These are phyloP conservation scores for Erodium chrysanthum DNA, from an alignment of 441 rosid genomes.

Conservation along the genomic window DNA sequence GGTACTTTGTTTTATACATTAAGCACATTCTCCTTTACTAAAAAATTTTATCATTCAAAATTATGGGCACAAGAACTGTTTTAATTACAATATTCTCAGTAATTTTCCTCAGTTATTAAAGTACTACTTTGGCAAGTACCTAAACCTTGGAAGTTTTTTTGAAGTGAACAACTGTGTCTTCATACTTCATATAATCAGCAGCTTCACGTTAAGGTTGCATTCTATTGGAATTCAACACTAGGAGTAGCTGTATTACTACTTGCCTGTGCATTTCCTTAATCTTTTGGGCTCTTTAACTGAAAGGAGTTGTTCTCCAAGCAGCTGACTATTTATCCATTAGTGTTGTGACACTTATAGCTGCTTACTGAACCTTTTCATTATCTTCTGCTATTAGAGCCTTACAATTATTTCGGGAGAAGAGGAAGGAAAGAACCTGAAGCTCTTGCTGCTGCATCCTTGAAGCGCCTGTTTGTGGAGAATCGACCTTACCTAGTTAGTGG, in stretches of 20 bases:
- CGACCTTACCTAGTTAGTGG: constrained; percentile 86
- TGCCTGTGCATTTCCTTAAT: too few relatives aligned
- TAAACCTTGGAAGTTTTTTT: not conserved
- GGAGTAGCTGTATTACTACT: too few relatives aligned
- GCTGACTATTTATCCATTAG: not conserved
- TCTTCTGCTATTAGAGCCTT: constrained; percentile 54
- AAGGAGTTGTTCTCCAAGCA: not conserved
- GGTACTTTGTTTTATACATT: constrained; percentile 42
- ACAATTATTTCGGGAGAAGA: constrained; percentile 75
- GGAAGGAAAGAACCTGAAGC: constrained; percentile 96
- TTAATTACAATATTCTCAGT: not conserved
- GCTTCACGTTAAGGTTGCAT: not conserved
- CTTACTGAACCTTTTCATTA: constrained; percentile 14
- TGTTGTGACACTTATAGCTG: not conserved
- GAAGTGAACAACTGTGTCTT: not conserved
- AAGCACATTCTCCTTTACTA: constrained; percentile 4
- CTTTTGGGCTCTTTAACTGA: too few relatives aligned
- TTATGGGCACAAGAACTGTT: not conserved
- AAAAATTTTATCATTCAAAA: not conserved
- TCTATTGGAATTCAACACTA: not conserved
- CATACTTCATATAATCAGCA: not conserved
- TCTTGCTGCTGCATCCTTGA: constrained; percentile 83
- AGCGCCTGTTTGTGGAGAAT: constrained; percentile 84
- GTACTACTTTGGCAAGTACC: not conserved
- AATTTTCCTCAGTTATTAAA: not conserved